Evolutionary conservation across 371 early-diverging fungal genomes (phyloP).

Genomic region (Mucor sp.): DNA sequence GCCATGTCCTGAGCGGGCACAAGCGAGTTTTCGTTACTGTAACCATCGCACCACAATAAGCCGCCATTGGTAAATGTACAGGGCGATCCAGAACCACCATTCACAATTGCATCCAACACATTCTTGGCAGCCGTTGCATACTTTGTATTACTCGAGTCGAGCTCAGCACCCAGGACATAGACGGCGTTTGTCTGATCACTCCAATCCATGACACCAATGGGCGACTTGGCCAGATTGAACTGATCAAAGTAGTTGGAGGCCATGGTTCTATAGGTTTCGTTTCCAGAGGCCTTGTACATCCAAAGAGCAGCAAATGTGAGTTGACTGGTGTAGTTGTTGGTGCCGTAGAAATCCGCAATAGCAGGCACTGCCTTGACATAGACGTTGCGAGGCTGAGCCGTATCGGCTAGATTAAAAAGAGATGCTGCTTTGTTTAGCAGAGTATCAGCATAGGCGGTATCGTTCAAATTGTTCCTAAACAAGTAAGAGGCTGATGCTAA

Average conservation of each 20-base stretch:
- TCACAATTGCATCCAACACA: conserved; percentile 36
- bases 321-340: conserved; percentile 53
- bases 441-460: conserved; percentile 48
- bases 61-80: conserved; percentile 58
- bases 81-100: conserved; percentile 30
- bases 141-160: conserved; percentile 41
- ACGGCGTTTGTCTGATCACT: conserved; percentile 53
- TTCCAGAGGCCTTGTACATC: conserved; percentile 60
- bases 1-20: conserved; percentile 51
- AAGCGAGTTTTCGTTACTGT: conserved; percentile 50
- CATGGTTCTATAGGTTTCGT: conserved; percentile 46
- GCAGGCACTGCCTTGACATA: conserved; percentile 54
- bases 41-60: conserved; percentile 56
- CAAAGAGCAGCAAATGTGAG: conserved; percentile 64
- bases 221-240: conserved; percentile 17
- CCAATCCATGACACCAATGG: conserved; percentile 49
- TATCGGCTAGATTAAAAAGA: conserved; percentile 53
- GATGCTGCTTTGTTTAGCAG: conserved; percentile 38
- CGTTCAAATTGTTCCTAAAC: conserved; percentile 50
- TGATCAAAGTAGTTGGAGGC: conserved; percentile 54
- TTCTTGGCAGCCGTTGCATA: conserved; percentile 40
- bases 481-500: conserved; percentile 64
- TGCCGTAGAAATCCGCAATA: conserved; percentile 40
- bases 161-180: conserved; percentile 55
- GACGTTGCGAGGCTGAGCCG: conserved; percentile 53